A percentile compares a stretch with the other conserved stretches of the same genome.
phyloP scores from a whole-genome alignment of 164 flowering plant genomes.

The Stephania japonica region DNA sequence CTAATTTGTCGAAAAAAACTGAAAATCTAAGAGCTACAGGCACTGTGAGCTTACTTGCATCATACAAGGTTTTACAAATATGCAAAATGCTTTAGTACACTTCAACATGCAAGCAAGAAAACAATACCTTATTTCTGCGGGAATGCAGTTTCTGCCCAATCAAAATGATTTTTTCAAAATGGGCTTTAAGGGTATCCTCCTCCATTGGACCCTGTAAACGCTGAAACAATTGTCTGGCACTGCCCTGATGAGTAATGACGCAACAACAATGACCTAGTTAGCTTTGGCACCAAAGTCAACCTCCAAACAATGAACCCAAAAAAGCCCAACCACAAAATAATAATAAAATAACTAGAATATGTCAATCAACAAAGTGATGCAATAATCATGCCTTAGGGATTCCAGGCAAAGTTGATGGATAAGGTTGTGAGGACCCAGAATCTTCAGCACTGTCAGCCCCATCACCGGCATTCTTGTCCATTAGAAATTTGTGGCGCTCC shows the following conservation, averaged over 20 bases:
- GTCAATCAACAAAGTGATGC: conserved; percentile 4
- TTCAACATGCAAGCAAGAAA: conserved; percentile 1
- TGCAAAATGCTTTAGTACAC: too few relatives aligned
- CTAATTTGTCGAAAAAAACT: too few relatives aligned
- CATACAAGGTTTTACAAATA: not conserved
- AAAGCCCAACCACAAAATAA: not conserved
- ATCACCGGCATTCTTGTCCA: conserved; percentile 81
- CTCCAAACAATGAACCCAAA: not conserved
- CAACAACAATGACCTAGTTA: conserved; percentile 6
- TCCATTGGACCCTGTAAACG: conserved; percentile 80
- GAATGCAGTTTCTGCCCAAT: conserved; percentile 48
- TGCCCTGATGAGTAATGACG: conserved; percentile 51
- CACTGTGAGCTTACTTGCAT: not conserved
- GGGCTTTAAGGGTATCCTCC: conserved; percentile 63
- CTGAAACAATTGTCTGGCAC: conserved; percentile 89
- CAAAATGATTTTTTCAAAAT: conserved; percentile 65
- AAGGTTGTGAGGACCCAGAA: conserved; percentile 93
- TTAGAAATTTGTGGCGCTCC: conserved; percentile 74
- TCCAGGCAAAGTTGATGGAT: conserved; percentile 89
- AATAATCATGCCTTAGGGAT: conserved; percentile 68
- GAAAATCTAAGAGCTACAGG: not conserved
- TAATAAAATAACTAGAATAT: not conserved
- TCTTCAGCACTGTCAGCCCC: conserved; percentile 98
- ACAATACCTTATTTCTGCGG: conserved; percentile 48
- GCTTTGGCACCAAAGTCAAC: not conserved